Percentiles rank a stretch among this genome's conserved stretches.
phyloP scores from a whole-genome alignment of 2,329 filamentous ascomycete species.

The Acephala macrosclerotiorum region DNA sequence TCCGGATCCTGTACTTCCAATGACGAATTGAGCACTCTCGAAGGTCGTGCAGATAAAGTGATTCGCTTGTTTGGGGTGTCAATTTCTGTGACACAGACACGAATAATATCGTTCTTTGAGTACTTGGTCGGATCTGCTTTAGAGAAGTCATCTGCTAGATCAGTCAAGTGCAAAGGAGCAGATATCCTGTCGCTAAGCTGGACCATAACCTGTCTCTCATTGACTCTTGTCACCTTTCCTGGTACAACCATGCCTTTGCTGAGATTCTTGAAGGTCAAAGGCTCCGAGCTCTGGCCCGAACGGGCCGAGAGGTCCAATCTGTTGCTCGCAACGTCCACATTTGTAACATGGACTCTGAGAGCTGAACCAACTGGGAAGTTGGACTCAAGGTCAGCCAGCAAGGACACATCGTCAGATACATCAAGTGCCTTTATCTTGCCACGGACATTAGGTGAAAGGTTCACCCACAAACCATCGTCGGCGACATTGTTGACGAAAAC shows the following conservation, averaged over 20 bases:
- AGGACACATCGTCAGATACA: constrained; percentile 84
- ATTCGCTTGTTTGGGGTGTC: constrained; percentile 87
- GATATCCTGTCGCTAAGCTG: constrained; percentile 83
- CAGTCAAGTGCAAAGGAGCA: constrained; percentile 81
- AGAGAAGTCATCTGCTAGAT: constrained; percentile 86
- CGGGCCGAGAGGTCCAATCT: constrained; percentile 85
- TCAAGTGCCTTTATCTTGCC: constrained; percentile 85
- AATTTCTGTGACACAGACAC: constrained; percentile 83
- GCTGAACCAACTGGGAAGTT: constrained; percentile 94
- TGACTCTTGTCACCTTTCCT: constrained; percentile 84
- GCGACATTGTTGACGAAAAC: constrained; percentile 92
- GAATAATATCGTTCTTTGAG: constrained; percentile 85
- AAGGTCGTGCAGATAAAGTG: constrained; percentile 82
- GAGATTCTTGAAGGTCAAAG: constrained; percentile 73
- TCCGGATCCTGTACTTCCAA: constrained; percentile 83
- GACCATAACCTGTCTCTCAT: constrained; percentile 82
- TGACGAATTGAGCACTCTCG: constrained; percentile 87
- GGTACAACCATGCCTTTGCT: constrained; percentile 83
- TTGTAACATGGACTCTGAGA: constrained; percentile 78
- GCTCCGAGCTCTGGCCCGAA: constrained; percentile 61
- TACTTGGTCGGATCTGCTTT: constrained; percentile 78
- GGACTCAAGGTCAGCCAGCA: constrained; percentile 75
- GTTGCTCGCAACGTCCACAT: constrained; percentile 74
- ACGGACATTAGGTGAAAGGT: constrained; percentile 85
- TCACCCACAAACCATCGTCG: constrained; percentile 86